Conservation (phyloP, 2,329 filamentous ascomycete species). For the Trichoderma aggressivum region DNA sequence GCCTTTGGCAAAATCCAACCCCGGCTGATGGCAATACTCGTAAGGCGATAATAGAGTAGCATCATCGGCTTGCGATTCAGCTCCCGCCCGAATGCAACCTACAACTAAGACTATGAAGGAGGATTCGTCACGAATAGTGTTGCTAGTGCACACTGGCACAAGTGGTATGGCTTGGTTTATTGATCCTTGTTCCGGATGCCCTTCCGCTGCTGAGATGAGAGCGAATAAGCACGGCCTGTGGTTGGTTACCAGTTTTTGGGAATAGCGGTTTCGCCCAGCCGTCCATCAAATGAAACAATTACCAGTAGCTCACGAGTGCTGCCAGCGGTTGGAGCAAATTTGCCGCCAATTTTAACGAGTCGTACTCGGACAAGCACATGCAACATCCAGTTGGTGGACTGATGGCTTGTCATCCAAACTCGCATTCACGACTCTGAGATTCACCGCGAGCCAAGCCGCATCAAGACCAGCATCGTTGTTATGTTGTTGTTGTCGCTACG, state of each 20-base stretch:
- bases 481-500: background rate
- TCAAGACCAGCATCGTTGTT: background rate
- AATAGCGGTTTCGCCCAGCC: background rate
- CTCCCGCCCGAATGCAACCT: background rate
- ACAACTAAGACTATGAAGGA: background rate
- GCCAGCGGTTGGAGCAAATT: constrained; percentile 3
- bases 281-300: constrained; percentile 12
- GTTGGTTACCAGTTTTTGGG: constrained; percentile 16
- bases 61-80: background rate
- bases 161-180: background rate
- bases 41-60: background rate
- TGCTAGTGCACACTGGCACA: background rate
- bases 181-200: constrained; percentile 4
- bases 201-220: constrained; percentile 7
- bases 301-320: background rate
- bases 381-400: background rate
- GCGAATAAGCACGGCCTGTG: constrained; percentile 1
- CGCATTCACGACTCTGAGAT: background rate
- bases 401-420: background rate
- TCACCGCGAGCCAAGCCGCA: background rate
- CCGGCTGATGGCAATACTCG: background rate
- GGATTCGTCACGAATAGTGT: background rate
- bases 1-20: background rate
- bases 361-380: background rate
- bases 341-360: constrained; percentile 3